Evolutionary conservation across 2,329 filamentous ascomycete genomes (phyloP).

Genomic region (Arthrobotrys musiformis): DNA sequence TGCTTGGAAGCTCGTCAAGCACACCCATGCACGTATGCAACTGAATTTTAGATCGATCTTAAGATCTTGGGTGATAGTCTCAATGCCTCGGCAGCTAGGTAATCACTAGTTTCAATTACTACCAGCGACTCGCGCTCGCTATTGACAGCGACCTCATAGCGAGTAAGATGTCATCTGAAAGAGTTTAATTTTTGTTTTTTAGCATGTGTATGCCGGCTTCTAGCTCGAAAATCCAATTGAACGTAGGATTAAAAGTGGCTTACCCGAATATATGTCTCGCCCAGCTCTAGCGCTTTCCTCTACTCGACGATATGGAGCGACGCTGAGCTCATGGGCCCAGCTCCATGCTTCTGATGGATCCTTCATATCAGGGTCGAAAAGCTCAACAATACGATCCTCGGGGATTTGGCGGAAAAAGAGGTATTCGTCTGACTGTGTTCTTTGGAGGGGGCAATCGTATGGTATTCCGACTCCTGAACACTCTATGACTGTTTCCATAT

Average conservation of each 20-base stretch:
- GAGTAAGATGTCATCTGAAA: neutral
- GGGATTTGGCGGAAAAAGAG: slow-evolving; percentile 12
- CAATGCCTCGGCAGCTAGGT: neutral
- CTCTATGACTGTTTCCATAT: slow-evolving; percentile 7
- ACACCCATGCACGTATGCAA: neutral
- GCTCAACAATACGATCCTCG: neutral
- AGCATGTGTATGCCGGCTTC: neutral
- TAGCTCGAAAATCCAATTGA: neutral
- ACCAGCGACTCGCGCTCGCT: neutral
- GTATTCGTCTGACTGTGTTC: neutral
- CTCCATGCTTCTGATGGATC: neutral
- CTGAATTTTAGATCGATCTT: neutral
- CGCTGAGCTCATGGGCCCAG: neutral
- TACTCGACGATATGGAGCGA: neutral
- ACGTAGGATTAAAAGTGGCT: neutral
- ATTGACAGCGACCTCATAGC: slow-evolving; percentile 8
- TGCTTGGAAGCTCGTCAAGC: neutral
- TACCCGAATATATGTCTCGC: neutral
- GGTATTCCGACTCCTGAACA: neutral
- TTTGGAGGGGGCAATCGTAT: neutral
- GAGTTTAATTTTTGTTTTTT: neutral
- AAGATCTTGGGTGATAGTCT: neutral
- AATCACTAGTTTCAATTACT: neutral
- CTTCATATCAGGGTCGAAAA: neutral
- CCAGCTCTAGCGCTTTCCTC: neutral